Percentiles rank a stretch among this genome's conserved stretches.
phyloP scores from a whole-genome alignment of 192 early-diverging fungal species.

The Linnemannia exigua region DNA sequence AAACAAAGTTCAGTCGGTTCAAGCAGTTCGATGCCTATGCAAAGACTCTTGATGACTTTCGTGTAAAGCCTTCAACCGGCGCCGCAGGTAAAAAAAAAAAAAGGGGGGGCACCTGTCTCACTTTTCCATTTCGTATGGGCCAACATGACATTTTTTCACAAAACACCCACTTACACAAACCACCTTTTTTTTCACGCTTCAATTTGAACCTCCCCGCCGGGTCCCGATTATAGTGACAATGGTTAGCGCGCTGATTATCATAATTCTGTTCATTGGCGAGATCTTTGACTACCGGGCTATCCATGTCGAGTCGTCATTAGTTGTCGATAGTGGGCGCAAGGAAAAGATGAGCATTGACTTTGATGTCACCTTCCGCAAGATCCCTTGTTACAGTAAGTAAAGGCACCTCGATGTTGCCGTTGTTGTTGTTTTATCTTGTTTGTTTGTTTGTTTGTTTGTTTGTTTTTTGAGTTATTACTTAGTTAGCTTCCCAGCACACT shows the following conservation, averaged over 20 bases:
- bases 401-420: neutral
- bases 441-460: slow-evolving; percentile 3
- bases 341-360: slow-evolving; percentile 91
- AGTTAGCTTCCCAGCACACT: no score
- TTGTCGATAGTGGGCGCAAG: slow-evolving; percentile 87
- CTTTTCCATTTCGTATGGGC: no score
- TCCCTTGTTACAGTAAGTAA: slow-evolving; percentile 85
- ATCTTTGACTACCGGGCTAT: slow-evolving; percentile 80
- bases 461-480: no score
- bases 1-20: slow-evolving; percentile 56
- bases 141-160: no score
- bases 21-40: slow-evolving; percentile 85
- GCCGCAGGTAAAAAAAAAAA: slow-evolving; percentile 15
- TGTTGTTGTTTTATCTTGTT: no score
- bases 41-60: slow-evolving; percentile 96
- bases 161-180: no score
- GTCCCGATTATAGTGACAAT: slow-evolving; percentile 78
- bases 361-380: slow-evolving; percentile 89
- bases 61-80: slow-evolving; percentile 31
- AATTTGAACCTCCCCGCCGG: neutral
- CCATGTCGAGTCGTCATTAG: slow-evolving; percentile 76
- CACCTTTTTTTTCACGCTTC: neutral
- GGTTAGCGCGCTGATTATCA: slow-evolving; percentile 76
- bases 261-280: slow-evolving; percentile 81
- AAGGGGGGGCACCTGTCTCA: no score